These are phyloP conservation scores for Xylariaceae sp. DNA, from an alignment of 2,329 filamentous ascomycete genomes.

Conservation along the genomic window DNA sequence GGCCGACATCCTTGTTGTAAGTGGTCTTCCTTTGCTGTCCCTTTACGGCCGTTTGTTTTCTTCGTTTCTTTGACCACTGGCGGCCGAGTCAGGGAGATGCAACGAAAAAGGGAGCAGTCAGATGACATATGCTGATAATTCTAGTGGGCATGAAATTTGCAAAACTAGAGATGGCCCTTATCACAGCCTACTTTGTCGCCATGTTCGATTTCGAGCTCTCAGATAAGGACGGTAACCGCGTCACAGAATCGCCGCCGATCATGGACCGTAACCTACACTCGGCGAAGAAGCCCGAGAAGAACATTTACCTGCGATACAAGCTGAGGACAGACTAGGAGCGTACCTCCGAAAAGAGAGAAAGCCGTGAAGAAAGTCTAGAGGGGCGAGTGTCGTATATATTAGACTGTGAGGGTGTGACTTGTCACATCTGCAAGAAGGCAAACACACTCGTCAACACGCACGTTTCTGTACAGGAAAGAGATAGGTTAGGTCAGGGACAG, in stretches of 20 bases:
- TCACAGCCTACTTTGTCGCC: slow-evolving; percentile 53
- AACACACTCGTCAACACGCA: no score
- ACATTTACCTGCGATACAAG: slow-evolving; percentile 46
- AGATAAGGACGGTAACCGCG: slow-evolving; percentile 44
- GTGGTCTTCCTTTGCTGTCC: slow-evolving; percentile 15
- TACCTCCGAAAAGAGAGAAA: not conserved
- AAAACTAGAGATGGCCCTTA: slow-evolving; percentile 55
- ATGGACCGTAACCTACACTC: slow-evolving; percentile 47
- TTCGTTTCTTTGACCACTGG: not conserved
- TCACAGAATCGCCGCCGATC: slow-evolving; percentile 33
- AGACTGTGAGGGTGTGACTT: no score
- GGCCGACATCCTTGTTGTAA: slow-evolving; percentile 48
- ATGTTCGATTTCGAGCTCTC: slow-evolving; percentile 51
- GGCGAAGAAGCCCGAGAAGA: slow-evolving; percentile 47
- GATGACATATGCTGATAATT: not conserved
- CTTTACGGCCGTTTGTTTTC: not conserved
- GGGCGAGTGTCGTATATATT: not conserved
- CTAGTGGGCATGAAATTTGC: slow-evolving; percentile 49
- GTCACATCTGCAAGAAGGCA: no score
- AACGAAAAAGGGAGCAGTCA: not conserved
- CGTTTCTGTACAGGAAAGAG: no score
- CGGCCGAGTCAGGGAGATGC: not conserved
- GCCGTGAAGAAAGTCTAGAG: not conserved
- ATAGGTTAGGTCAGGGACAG: no score
- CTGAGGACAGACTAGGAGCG: slow-evolving; percentile 19